Evolutionary conservation across 768 basidiomycete genomes (phyloP), one percentile per base, ranked within the genome.

Genomic region (Phaeotremella fagi): DNA sequence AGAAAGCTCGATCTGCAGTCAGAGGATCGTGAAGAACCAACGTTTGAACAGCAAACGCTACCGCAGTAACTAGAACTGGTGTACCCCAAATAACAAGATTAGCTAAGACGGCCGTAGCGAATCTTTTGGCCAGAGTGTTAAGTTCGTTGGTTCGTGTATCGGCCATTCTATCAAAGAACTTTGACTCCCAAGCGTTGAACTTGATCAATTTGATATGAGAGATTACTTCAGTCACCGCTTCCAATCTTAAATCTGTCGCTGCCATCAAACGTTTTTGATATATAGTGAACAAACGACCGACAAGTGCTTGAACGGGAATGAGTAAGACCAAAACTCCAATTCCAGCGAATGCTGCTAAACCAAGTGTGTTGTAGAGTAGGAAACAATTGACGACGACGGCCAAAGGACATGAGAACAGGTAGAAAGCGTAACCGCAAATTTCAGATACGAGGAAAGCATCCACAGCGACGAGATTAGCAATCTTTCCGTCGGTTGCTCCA

Each of bases 281-380:
- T 43, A 61, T 63, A 6, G 68, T 66, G 52, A 64, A 73, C 4
- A 66, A 31, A 27, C 61, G 55, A 9, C 61, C 66, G 23, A 73
- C 55, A 47, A 63, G 50, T 11, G 61, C 67, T 52, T 74, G 72
- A 11, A 75, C 28, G 1, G 74, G 72, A 4, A 71, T 62, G 20
- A 72, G 45, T 5, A 65, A 37, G 28, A 74, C 50, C 4, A 72
- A 52, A 15, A 66, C 62, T 2, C 57, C 65, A 15, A 71, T 66
- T 56, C 69, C 67, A 24, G 71, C 70, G 45, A 71, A 54, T 12
- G 67, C 56, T 25, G 65, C 63, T 24, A 58, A 16, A 77, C 88
- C 89, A 44, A 91, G 82, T 20, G 91, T 77, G 46, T 78, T 80
- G 71, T 90, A 91, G 47, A 92, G 74, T 74, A 91, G 84, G 56